A percentile compares a stretch with the other conserved stretches of the same genome.
Evolutionary conservation across 1,139 yeast genomes (phyloP).

Genomic region (Tardiomyces depauwii): DNA sequence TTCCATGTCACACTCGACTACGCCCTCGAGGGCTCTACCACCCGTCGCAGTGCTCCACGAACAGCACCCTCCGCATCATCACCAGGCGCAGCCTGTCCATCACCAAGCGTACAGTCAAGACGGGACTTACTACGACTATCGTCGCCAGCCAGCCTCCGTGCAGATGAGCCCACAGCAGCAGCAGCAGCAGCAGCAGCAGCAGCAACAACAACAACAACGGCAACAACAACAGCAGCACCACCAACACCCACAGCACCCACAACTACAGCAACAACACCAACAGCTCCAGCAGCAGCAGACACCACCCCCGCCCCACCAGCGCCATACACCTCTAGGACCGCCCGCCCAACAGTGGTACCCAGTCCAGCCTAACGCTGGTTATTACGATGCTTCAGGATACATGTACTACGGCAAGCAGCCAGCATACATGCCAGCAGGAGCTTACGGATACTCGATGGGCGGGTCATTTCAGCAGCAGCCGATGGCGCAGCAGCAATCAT

Average conservation of each 20-base stretch:
- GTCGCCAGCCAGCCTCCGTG: no score
- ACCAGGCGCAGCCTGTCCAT: no score
- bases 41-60: no score
- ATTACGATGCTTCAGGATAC: neutral
- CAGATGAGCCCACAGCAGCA: neutral
- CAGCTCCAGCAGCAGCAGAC: constrained; percentile 2
- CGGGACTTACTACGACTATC: no score
- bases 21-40: no score
- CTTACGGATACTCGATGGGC: no score
- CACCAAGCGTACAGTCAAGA: no score
- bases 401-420: constrained; percentile 1
- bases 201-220: neutral
- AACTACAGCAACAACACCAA: neutral
- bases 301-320: neutral
- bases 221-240: constrained; percentile 1
- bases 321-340: neutral
- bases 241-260: neutral
- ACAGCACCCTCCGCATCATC: no score
- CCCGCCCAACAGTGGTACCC: constrained; percentile 1
- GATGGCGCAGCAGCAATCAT: no score
- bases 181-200: neutral
- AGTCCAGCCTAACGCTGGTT: neutral
- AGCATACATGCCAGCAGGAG: neutral
- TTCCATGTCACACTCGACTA: no score
- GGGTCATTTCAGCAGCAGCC: no score